These are phyloP conservation scores for Globisporangium solare DNA, from an alignment of 352 stramenopile species.

Conservation along the genomic window DNA sequence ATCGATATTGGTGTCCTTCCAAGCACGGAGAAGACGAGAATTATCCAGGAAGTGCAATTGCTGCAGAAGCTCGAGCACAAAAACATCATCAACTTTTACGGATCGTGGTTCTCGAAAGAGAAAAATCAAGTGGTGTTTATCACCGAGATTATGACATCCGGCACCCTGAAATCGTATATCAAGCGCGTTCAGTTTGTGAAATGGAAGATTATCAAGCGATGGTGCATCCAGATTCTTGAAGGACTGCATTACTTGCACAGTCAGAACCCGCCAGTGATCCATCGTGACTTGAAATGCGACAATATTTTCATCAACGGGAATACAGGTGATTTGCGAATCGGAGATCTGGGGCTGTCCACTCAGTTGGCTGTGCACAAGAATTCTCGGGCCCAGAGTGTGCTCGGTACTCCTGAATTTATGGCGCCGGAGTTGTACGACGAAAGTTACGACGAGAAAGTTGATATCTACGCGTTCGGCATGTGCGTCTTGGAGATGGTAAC, in stretches of 20 bases:
- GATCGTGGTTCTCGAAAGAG: constrained; percentile 97
- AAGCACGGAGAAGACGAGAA: constrained; percentile 91
- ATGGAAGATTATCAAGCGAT: constrained; percentile 98
- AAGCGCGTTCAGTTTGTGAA: constrained; percentile 97
- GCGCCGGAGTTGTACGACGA: constrained; percentile 99
- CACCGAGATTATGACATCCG: constrained; percentile 98
- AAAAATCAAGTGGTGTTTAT: constrained; percentile 99
- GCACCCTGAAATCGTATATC: constrained; percentile 95
- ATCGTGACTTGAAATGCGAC: constrained; percentile 93
- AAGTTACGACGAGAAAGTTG: constrained; percentile 96
- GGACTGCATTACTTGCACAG: constrained; percentile 92
- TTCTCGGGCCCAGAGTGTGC: constrained; percentile 86
- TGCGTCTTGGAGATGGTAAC: constrained; percentile 99
- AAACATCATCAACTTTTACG: constrained; percentile 99
- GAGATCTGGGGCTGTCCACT: constrained; percentile 93
- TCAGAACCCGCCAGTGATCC: constrained; percentile 88
- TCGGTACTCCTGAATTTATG: constrained; percentile 99
- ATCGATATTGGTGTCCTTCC: constrained; percentile 97
- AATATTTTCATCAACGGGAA: constrained; percentile 99
- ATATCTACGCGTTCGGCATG: constrained; percentile 99
- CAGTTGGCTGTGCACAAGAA: constrained; percentile 76
- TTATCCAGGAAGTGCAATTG: constrained; percentile 97
- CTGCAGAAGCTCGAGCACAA: constrained; percentile 97
- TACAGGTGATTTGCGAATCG: constrained; percentile 96
- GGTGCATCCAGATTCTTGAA: constrained; percentile 97